phyloP scores from a whole-genome alignment of 495 filamentous ascomycete genomes.

The Neohortaea acidophila region DNA sequence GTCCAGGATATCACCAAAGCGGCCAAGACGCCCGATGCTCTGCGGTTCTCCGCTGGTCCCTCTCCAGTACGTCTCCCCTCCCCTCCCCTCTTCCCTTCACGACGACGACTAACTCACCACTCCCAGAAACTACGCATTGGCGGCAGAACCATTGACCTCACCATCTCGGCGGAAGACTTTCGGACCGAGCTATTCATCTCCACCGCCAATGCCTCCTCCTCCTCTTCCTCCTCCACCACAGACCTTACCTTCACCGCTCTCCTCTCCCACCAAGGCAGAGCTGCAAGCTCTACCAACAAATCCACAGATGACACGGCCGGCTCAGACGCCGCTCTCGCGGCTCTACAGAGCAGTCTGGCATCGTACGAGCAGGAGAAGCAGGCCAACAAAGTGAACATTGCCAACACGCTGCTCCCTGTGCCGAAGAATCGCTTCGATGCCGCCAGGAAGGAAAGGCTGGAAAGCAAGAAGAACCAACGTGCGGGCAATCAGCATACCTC shows the following conservation, averaged over 20 bases:
- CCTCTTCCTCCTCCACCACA: no score
- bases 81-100: background rate
- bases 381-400: conserved; percentile 22
- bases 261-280: conserved; percentile 20
- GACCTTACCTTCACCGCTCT: conserved; percentile 19
- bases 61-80: conserved; percentile 9
- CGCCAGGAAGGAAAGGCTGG: conserved; percentile 8
- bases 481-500: background rate
- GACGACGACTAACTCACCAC: no score
- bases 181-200: conserved; percentile 15
- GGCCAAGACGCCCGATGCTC: conserved; percentile 1
- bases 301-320: conserved; percentile 13
- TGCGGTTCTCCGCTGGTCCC: conserved; percentile 13
- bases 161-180: conserved; percentile 13
- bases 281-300: conserved; percentile 8
- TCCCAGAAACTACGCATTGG: conserved; percentile 12
- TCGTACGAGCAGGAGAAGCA: conserved; percentile 25
- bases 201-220: conserved; percentile 1
- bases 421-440: conserved; percentile 10
- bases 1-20: conserved; percentile 13
- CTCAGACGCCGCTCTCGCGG: conserved; percentile 24
- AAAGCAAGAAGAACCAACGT: conserved; percentile 2
- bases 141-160: conserved; percentile 13
- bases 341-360: conserved; percentile 24
- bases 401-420: conserved; percentile 3